Conservation (phyloP, 805 yeast genomes). For the Wickerhamomyces kurtzmanii region DNA sequence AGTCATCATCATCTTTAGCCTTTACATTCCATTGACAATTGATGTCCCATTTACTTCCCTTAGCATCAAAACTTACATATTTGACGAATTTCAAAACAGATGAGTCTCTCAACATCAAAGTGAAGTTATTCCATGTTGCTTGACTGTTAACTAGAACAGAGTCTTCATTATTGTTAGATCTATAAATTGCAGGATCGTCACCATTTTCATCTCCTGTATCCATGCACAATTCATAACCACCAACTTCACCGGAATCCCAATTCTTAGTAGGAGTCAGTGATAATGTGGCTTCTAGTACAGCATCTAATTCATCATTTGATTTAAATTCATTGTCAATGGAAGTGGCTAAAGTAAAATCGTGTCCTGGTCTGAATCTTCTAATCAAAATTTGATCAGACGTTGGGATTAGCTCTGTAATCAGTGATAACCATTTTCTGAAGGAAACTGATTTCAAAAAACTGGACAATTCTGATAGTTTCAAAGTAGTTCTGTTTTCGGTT, state of each 20-base stretch:
- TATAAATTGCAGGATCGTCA: slow-evolving; percentile 80
- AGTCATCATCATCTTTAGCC: slow-evolving; percentile 32
- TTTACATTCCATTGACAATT: slow-evolving; percentile 70
- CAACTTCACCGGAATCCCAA: slow-evolving; percentile 85
- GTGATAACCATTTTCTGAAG: slow-evolving; percentile 61
- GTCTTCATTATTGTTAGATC: slow-evolving; percentile 52
- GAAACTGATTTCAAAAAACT: slow-evolving; percentile 47
- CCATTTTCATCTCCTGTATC: slow-evolving; percentile 34
- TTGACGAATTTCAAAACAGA: slow-evolving; percentile 86
- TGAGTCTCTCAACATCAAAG: slow-evolving; percentile 73
- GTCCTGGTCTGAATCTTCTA: slow-evolving; percentile 91
- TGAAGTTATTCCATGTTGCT: slow-evolving; percentile 77
- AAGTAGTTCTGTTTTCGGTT: slow-evolving; percentile 19
- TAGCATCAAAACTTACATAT: slow-evolving; percentile 80
- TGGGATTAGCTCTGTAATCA: slow-evolving; percentile 52
- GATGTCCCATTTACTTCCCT: slow-evolving; percentile 91
- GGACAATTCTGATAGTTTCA: slow-evolving; percentile 41
- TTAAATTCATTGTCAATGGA: slow-evolving; percentile 32
- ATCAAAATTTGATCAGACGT: slow-evolving; percentile 59
- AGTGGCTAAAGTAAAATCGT: slow-evolving; percentile 88
- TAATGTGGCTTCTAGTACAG: slow-evolving; percentile 69
- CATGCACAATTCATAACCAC: slow-evolving; percentile 94
- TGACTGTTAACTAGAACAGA: slow-evolving; percentile 71
- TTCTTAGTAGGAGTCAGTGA: slow-evolving; percentile 73
- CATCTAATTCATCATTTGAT: slow-evolving; percentile 21